Evolutionary conservation across 192 early-diverging fungal species (phyloP).

Genomic region (Backusella morwellensis): DNA sequence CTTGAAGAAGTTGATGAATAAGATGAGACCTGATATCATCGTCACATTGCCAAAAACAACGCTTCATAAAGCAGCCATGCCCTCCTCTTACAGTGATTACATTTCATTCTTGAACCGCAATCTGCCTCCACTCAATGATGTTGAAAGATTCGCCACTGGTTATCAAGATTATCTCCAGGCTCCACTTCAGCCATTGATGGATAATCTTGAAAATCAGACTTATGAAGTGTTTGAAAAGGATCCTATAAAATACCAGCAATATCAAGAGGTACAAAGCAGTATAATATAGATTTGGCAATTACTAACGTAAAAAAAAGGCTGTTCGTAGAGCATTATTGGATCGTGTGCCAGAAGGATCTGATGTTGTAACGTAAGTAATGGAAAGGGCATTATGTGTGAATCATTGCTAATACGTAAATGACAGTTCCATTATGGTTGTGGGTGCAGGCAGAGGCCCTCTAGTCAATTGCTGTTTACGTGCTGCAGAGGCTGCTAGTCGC

Average conservation of each 20-base stretch:
- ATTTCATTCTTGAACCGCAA: constrained; percentile 69
- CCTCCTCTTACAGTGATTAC: constrained; percentile 73
- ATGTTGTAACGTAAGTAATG: constrained; percentile 50
- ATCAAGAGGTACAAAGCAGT: constrained; percentile 60
- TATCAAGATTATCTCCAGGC: constrained; percentile 91
- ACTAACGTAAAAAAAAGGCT: constrained; percentile 28
- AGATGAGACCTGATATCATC: constrained; percentile 23
- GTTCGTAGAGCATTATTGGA: constrained; percentile 59
- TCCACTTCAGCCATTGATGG: constrained; percentile 88
- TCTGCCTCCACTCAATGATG: constrained; percentile 52
- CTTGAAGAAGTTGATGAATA: constrained; percentile 48
- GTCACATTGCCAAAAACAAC: constrained; percentile 13
- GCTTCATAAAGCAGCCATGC: constrained; percentile 39
- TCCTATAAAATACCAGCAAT: constrained; percentile 90
- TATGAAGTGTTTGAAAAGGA: constrained; percentile 98
- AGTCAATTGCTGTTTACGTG: constrained; percentile 82
- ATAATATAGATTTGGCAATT: no score
- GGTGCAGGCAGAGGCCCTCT: constrained; percentile 97
- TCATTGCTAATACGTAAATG: background rate
- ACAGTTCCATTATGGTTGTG: constrained; percentile 84
- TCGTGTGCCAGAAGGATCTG: constrained; percentile 32
- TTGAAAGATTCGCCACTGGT: constrained; percentile 76
- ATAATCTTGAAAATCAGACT: constrained; percentile 89
- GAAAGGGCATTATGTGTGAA: background rate
- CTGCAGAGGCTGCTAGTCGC: constrained; percentile 60